Evolutionary conservation across 2,329 filamentous ascomycete genomes (phyloP).

Genomic region (Phaeophleospora eucalypticola): DNA sequence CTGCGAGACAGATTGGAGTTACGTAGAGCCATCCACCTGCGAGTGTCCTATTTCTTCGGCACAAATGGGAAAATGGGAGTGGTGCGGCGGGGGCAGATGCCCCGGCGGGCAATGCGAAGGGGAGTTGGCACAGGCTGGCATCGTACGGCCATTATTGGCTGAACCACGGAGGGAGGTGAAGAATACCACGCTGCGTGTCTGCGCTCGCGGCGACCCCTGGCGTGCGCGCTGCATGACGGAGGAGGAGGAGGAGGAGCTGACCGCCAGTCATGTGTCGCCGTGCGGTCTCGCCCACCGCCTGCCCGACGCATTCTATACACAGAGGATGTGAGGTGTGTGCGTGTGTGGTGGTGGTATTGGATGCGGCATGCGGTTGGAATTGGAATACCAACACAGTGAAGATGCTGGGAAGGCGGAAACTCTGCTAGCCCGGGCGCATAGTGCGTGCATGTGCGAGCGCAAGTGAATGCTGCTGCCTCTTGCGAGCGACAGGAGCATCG

Average conservation of each 20-base stretch:
- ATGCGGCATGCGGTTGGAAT: too few relatives aligned
- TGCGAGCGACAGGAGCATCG: too few relatives aligned
- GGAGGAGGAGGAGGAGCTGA: too few relatives aligned
- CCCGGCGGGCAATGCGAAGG: constrained; percentile 2
- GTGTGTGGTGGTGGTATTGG: too few relatives aligned
- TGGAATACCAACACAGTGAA: too few relatives aligned
- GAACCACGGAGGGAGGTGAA: neutral
- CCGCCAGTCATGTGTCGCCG: constrained; percentile 15
- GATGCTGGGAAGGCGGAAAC: too few relatives aligned
- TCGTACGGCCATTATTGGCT: constrained; percentile 5
- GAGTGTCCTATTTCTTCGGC: too few relatives aligned
- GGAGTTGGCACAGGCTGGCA: neutral
- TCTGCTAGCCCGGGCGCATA: too few relatives aligned
- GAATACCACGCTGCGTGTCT: too few relatives aligned
- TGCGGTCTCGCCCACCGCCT: neutral
- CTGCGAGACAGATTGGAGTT: constrained; percentile 8
- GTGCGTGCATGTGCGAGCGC: too few relatives aligned
- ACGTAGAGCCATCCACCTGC: too few relatives aligned
- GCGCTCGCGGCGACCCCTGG: neutral
- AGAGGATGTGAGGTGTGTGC: neutral
- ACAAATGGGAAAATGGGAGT: neutral
- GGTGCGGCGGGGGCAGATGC: constrained; percentile 9
- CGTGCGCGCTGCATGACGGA: neutral
- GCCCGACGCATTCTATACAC: neutral
- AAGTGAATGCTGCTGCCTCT: too few relatives aligned